Base-by-base conservation (phyloP, 1,139 yeast genomes). In the Pichia norvegensis region DNA sequence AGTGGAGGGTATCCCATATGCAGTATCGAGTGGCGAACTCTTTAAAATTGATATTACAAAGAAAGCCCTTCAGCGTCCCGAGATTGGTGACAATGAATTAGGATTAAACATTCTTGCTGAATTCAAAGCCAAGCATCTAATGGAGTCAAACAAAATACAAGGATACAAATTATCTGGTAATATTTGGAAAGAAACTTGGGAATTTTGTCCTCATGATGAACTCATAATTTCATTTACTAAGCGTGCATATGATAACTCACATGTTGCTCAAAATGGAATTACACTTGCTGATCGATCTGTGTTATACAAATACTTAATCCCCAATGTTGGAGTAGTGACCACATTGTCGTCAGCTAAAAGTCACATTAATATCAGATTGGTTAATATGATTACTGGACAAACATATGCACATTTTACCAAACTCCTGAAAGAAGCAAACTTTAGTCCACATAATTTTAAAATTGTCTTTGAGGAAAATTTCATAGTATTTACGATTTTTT, bases 391-490 rank as follows among this genome's bases (percentile, higher is more conserved):
- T 8, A 75, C 85, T 1, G 97, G 97, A 2, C 72, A 76, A 38
- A 52, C 81, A 0, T 66, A 88, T 23, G 69, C 78, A 1, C 23
- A 14, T 2, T 46, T 51, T 37, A 21, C 29, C 2, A 52, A 50
- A 37, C 4, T 11, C 6, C 14, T 44, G 2, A 17, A 9, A 13
- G 9, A 20, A 14, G 42, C 21, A 3, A 33, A 41, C 4, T 10
- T 37, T 11, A 4, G 14, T 4, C 40, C 36, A 14, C 8, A 3
- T 2, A 41, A 76, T 1, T 57, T 86, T 19, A 69, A 73, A 25
- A 58, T 86, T 35, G 69, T 79, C 1, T 74, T 79, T 63, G 94
- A 90, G 46, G 97, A 92, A 59, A 81, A 88, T 63, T 90, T 95
- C 87, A 67, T 87, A 14, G 73, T 85, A 4, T 84, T 85, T 61